Evolutionary conservation across 768 basidiomycete genomes (phyloP).

Genomic region (Collybia mongolica): DNA sequence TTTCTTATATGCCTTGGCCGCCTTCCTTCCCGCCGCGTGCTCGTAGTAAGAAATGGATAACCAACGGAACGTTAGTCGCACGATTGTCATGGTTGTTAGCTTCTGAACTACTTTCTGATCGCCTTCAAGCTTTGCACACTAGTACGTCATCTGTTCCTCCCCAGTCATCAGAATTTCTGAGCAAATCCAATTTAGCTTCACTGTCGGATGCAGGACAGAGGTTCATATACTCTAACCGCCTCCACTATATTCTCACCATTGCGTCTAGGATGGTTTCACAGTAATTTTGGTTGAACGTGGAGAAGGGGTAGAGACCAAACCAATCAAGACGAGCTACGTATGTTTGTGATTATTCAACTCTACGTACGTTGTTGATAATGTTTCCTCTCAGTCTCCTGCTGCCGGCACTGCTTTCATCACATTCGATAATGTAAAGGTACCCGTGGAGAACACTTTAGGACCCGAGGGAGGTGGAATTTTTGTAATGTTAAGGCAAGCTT

Average conservation of each 20-base stretch:
- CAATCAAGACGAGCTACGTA: slow-evolving; percentile 74
- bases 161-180: neutral
- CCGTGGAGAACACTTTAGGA: slow-evolving; percentile 82
- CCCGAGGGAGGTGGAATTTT: slow-evolving; percentile 69
- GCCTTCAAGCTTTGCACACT: slow-evolving; percentile 35
- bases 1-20: neutral
- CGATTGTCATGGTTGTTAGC: neutral
- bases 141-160: slow-evolving; percentile 28
- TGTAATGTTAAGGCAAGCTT: slow-evolving; percentile 43
- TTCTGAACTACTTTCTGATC: slow-evolving; percentile 7
- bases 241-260: neutral
- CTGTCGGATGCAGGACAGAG: slow-evolving; percentile 62
- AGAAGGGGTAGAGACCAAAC: slow-evolving; percentile 80
- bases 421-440: slow-evolving; percentile 82
- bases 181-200: slow-evolving; percentile 42
- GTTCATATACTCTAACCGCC: slow-evolving; percentile 17
- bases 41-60: slow-evolving; percentile 79
- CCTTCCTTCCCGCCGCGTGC: slow-evolving; percentile 21
- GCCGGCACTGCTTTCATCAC: slow-evolving; percentile 82
- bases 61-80: slow-evolving; percentile 59
- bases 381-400: slow-evolving; percentile 50
- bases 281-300: slow-evolving; percentile 83
- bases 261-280: slow-evolving; percentile 60
- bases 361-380: neutral
- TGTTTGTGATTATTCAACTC: neutral